phyloP scores from a whole-genome alignment of 2,329 filamentous ascomycete species.

The Clonostachys byssicola region DNA sequence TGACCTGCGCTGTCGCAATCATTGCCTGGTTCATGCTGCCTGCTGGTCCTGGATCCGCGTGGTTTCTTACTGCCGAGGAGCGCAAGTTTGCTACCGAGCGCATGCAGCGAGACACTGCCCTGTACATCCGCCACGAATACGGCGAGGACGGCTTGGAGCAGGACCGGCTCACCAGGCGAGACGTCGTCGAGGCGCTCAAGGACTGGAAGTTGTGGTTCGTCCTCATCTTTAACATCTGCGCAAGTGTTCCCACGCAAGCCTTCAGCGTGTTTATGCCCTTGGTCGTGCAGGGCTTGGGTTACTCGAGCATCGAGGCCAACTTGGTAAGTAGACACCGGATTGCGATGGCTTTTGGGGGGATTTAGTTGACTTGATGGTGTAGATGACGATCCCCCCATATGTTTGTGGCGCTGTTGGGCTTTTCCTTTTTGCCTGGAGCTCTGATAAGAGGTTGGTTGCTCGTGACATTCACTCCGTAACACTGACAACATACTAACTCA shows the following conservation, averaged over 20 bases:
- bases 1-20: conserved; percentile 18
- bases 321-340: too few relatives aligned
- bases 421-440: too few relatives aligned
- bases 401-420: too few relatives aligned
- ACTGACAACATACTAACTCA: too few relatives aligned
- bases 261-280: not conserved
- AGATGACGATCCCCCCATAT: too few relatives aligned
- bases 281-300: not conserved
- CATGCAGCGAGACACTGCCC: not conserved
- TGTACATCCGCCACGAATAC: not conserved
- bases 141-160: not conserved
- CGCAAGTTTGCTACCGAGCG: not conserved
- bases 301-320: too few relatives aligned
- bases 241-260: not conserved
- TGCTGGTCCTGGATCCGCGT: not conserved
- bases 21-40: conserved; percentile 11
- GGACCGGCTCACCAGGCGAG: not conserved
- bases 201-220: not conserved
- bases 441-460: too few relatives aligned
- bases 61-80: not conserved
- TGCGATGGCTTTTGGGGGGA: too few relatives aligned
- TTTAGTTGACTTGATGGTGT: too few relatives aligned
- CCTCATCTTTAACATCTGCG: not conserved
- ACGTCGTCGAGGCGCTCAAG: not conserved
- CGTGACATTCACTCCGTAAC: too few relatives aligned